Base-by-base conservation (phyloP, 2,329 filamentous ascomycete genomes). In the Coleophoma crateriformis region DNA sequence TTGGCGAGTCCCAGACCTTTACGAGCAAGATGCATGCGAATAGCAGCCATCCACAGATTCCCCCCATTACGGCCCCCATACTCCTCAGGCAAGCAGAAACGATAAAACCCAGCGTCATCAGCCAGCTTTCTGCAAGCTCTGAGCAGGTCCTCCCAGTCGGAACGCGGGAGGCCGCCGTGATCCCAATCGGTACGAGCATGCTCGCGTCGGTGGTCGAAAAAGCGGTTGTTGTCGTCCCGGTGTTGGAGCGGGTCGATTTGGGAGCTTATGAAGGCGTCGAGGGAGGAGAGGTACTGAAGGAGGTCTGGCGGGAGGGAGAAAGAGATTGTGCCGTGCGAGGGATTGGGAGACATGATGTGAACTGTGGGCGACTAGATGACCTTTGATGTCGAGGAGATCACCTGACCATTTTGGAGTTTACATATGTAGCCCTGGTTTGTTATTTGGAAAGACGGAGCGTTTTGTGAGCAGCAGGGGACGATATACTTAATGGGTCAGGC, bases 171-270 rank as follows among this genome's bases (percentile, higher is more conserved):
- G 3, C 81, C 50, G 70, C 50, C 45, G 39, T 60, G 56, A 6
- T 61, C 58, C 78, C 79, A 84, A 59, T 84, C 73, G 2, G 81
- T 85, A 33, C 81, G 76, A 7, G 78, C 69, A 58, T 82, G 73
- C 57, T 85, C 81, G 54, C 81, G 77, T 15, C 81, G 75, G 63
- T 85, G 77, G 63, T 84, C 80, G 65, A 85, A 84, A 73, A 85
- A 85, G 50, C 79, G 75, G 48, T 79, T 70, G 60, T 84, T 84
- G 62, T 83, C 78, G 58, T 78, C 65, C 57, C 82, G 76, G 3
- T 77, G 64, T 61, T 84, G 78, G 1, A 82, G 67, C 1, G 78
- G 79, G 0, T 67, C 64, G 55, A 82, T 83, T 45, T 73, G 71
- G 13, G 63, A 59, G 3, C 73, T 67, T 55, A 84, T 82, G 66